Base-by-base conservation (phyloP, 164 flowering plant species). In the Protea cynaroides region DNA sequence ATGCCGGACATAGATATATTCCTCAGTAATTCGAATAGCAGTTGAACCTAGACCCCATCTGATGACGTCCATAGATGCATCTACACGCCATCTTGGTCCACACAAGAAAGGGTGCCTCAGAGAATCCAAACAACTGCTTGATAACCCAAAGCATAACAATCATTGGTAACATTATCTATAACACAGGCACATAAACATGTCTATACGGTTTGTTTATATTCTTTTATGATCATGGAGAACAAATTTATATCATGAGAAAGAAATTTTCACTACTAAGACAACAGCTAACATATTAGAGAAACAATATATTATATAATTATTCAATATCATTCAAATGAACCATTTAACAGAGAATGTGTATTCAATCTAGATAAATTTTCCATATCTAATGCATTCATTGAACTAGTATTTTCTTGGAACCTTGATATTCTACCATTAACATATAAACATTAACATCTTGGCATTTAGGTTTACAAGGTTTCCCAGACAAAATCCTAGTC, bases 41-140 rank as follows among this genome's bases (percentile, higher is more conserved):
- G 96, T 94, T 55, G 99, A 91, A 51, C 99, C 99, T 63, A 94
- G 87, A 68, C 96, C 89, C 99, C 99, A 94, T 74, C 92, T 83
- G 67, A 94, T 85, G 40, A 86, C 74, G 67, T 86, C 88, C 83
- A 91, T 76, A 24, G 99, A 85, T 56, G 90, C 88, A 51, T 74
- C 85, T 51, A 91, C 88, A 12, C 95, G 84, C 99, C 99, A 94
- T 75, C 84, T 84, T 37, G 99, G 99, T 60, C 99, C 99, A 77
- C 99, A 94, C 9, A 94, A 79, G 77, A 94, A 91, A 37, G 97
- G 99, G 74, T 94, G 99, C 69, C 90, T 85, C 65, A 94, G 74
- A 67, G 97, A 96, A 72, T 91, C 95, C 72, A 94, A 70, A 62
- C 97, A 94, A 67, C 99, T 94, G 83, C 62, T 65, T 38, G 49